These are phyloP conservation scores for Aspergillus japonicus DNA, from an alignment of 2,329 filamentous ascomycete species.

Conservation along the genomic window DNA sequence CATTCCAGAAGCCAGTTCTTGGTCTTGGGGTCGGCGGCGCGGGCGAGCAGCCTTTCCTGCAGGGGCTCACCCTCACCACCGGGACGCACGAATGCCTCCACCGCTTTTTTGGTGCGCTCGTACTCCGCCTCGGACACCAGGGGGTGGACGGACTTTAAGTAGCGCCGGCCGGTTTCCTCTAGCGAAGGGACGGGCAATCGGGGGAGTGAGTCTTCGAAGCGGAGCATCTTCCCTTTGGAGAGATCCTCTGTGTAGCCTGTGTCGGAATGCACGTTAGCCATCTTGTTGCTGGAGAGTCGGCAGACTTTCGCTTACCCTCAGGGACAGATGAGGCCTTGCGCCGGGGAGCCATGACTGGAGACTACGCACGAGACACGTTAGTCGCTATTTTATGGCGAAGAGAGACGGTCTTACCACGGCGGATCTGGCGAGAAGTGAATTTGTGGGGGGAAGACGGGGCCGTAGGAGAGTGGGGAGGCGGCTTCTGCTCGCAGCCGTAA, in stretches of 20 bases:
- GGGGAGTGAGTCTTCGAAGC: constrained; percentile 66
- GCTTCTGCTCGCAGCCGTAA: constrained; percentile 44
- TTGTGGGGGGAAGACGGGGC: constrained; percentile 36
- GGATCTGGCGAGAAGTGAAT: constrained; percentile 34
- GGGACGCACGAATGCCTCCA: constrained; percentile 85
- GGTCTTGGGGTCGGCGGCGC: constrained; percentile 72
- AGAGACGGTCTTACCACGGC: constrained; percentile 27
- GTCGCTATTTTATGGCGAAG: constrained; percentile 9
- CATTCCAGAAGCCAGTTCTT: constrained; percentile 97
- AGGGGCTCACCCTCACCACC: constrained; percentile 78
- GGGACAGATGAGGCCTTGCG: constrained; percentile 47
- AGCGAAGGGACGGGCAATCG: constrained; percentile 62
- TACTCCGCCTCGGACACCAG: constrained; percentile 60
- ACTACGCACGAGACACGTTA: constrained; percentile 23
- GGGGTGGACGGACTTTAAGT: constrained; percentile 66
- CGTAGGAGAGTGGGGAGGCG: constrained; percentile 43
- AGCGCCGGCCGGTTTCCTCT: constrained; percentile 63
- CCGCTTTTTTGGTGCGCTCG: constrained; percentile 69
- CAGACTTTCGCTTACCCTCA: constrained; percentile 42
- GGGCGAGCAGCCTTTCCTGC: constrained; percentile 81
- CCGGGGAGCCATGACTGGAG: constrained; percentile 41
- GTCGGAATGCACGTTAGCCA: not conserved
- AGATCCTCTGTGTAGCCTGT: constrained; percentile 64
- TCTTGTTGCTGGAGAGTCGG: not conserved
- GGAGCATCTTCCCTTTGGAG: constrained; percentile 63